phyloP scores from a whole-genome alignment of 208 protist genomes.

The Leishmania braziliensis region DNA sequence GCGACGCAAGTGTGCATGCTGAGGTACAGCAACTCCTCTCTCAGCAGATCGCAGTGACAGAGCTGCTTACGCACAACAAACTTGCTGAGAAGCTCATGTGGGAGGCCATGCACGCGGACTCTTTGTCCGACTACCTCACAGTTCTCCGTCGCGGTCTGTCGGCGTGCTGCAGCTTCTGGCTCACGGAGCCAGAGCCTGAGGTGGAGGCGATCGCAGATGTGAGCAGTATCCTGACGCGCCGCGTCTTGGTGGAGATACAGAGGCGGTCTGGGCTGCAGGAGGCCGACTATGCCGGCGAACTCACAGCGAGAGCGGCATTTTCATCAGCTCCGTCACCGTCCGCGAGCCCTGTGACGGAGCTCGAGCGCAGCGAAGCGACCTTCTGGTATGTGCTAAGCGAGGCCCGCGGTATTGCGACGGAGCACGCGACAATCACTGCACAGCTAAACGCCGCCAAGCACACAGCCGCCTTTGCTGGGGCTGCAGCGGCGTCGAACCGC shows the following conservation, averaged over 20 bases:
- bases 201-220: slow-evolving; percentile 74
- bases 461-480: slow-evolving; percentile 17
- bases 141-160: slow-evolving; percentile 47
- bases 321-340: background rate
- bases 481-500: slow-evolving; percentile 25
- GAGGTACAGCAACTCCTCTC: slow-evolving; percentile 69
- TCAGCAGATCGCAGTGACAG: slow-evolving; percentile 37
- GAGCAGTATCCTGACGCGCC: slow-evolving; percentile 58
- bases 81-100: slow-evolving; percentile 74
- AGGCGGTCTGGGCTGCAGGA: background rate
- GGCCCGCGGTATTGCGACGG: slow-evolving; percentile 35
- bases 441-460: slow-evolving; percentile 47
- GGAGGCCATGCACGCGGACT: slow-evolving; percentile 76
- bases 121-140: slow-evolving; percentile 39
- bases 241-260: slow-evolving; percentile 42
- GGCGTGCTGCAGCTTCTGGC: slow-evolving; percentile 65
- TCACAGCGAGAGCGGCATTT: background rate
- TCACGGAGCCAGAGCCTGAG: slow-evolving; percentile 44
- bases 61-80: slow-evolving; percentile 69
- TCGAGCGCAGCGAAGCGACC: slow-evolving; percentile 51
- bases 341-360: slow-evolving; percentile 23
- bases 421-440: slow-evolving; percentile 47
- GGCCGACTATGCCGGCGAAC: slow-evolving; percentile 1
- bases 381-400: slow-evolving; percentile 68
- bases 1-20: slow-evolving; percentile 31